These are phyloP conservation scores for Nakazawaea ernobii DNA, from an alignment of 805 yeast species.

Conservation along the genomic window DNA sequence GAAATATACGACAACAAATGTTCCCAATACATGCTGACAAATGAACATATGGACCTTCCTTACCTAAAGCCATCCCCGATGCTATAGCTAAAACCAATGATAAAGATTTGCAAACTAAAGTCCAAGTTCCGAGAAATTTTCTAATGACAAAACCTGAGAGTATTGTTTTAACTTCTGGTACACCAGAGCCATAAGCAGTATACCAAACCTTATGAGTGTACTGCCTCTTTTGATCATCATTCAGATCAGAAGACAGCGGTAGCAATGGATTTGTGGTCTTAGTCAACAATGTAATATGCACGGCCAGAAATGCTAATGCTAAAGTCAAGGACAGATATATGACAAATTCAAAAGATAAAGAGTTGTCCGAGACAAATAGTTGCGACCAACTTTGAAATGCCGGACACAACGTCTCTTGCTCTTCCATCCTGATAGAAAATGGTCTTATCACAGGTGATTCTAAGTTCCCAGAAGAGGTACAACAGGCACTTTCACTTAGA, in stretches of 20 bases:
- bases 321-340: conserved; percentile 33
- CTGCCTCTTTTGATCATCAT: background rate
- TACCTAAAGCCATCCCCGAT: conserved; percentile 52
- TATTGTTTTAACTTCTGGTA: conserved; percentile 57
- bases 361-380: conserved; percentile 14
- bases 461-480: conserved; percentile 18
- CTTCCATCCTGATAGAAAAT: background rate
- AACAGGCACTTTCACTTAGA: conserved; percentile 36
- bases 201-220: conserved; percentile 25
- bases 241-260: background rate
- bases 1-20: conserved; percentile 40
- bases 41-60: conserved; percentile 61
- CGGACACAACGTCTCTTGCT: conserved; percentile 21
- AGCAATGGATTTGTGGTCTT: conserved; percentile 29
- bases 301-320: conserved; percentile 37
- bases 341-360: conserved; percentile 23
- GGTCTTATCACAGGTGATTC: conserved; percentile 10
- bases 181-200: conserved; percentile 55
- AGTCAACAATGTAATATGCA: conserved; percentile 39
- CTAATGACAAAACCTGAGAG: conserved; percentile 54
- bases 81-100: conserved; percentile 49
- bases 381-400: conserved; percentile 43
- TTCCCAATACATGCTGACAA: conserved; percentile 56
- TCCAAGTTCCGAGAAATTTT: conserved; percentile 44
- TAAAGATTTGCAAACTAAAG: conserved; percentile 41